Evolutionary conservation across 2,329 filamentous ascomycete genomes (phyloP), one percentile per base, ranked within the genome.

Genomic region (Talaromyces sp.): DNA sequence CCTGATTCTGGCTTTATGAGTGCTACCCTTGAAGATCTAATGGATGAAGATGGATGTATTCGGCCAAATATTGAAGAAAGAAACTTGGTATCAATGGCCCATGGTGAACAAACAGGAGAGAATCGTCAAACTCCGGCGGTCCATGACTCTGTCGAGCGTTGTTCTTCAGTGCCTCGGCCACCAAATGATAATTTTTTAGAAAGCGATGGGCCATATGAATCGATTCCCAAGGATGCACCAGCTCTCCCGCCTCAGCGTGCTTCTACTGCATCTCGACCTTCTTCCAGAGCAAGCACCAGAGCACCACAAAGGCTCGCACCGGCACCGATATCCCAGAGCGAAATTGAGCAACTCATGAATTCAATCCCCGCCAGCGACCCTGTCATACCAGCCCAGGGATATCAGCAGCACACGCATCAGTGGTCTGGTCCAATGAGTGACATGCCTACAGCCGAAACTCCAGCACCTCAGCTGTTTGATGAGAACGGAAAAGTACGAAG

Each of bases 1-100:
- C 79, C 79, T 18, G 91, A 96, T 71, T 93, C 91, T 14, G 91
- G 90, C 1, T 96, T 96, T 70, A 90, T 93, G 84, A 95, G 90
- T 71, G 89, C 89, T n/a, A 85, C 87, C 6, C 73, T 89, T 16
- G 84, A 89, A n/a, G 87, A 89, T 30, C 80, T 87, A 5, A 85
- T 91, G 63, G 88, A 88, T 42, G 86, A 90, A 28, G 82, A 86
- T 52, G 77, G 79, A 28, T 73, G 78, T 34, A 63, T 57, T 12
- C 60, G 63, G 9, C 57, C 58, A 16, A 61, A 64, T n/a, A 44
- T 59, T n/a, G 51, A 63, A 42, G 65, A 63, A 10, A 61, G 51
- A 16, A 54, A 52, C 31, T 44, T 51, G 36, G 31, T 44, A 52
- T 44, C 52, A 52, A 52, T 59, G 53, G 30, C 31, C 6, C 36